These are phyloP conservation scores for Trichaptum fuscoviolaceum DNA, from an alignment of 768 basidiomycete species.

Conservation along the genomic window DNA sequence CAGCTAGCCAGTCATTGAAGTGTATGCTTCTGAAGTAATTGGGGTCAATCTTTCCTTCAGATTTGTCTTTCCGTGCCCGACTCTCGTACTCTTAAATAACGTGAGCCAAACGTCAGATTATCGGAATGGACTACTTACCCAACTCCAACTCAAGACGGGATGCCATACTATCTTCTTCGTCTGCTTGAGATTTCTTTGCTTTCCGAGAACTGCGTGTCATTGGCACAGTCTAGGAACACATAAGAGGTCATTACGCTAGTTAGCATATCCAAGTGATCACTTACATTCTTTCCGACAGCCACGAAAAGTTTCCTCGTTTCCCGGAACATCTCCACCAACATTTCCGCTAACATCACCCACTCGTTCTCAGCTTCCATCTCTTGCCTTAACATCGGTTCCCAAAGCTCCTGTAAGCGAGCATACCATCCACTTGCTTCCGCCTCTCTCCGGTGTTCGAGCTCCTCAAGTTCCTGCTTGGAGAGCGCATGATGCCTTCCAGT, in stretches of 20 bases:
- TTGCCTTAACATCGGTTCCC: slow-evolving; percentile 45
- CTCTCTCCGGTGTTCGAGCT: slow-evolving; percentile 63
- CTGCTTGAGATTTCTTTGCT: slow-evolving; percentile 38
- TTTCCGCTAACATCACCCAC: slow-evolving; percentile 83
- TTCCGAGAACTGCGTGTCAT: slow-evolving; percentile 48
- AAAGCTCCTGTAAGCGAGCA: slow-evolving; percentile 53
- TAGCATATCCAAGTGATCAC: neutral
- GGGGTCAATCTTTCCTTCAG: slow-evolving; percentile 32
- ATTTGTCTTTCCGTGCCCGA: slow-evolving; percentile 42
- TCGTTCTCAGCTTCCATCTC: slow-evolving; percentile 50
- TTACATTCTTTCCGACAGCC: slow-evolving; percentile 57
- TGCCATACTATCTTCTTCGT: slow-evolving; percentile 66
- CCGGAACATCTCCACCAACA: slow-evolving; percentile 82
- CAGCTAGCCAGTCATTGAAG: slow-evolving; percentile 78
- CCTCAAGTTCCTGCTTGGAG: slow-evolving; percentile 52
- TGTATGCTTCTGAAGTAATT: slow-evolving; percentile 69
- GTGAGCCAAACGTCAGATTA: neutral
- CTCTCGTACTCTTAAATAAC: slow-evolving; percentile 50
- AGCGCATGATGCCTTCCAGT: slow-evolving; percentile 41
- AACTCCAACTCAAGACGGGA: slow-evolving; percentile 72
- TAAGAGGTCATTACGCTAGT: neutral
- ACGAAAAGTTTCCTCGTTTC: slow-evolving; percentile 82
- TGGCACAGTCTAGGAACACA: slow-evolving; percentile 5
- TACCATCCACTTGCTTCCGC: slow-evolving; percentile 57
- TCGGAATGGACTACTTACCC: slow-evolving; percentile 35